Conservation (phyloP, 2,329 filamentous ascomycete genomes). For the Emydomyces testavorans region DNA sequence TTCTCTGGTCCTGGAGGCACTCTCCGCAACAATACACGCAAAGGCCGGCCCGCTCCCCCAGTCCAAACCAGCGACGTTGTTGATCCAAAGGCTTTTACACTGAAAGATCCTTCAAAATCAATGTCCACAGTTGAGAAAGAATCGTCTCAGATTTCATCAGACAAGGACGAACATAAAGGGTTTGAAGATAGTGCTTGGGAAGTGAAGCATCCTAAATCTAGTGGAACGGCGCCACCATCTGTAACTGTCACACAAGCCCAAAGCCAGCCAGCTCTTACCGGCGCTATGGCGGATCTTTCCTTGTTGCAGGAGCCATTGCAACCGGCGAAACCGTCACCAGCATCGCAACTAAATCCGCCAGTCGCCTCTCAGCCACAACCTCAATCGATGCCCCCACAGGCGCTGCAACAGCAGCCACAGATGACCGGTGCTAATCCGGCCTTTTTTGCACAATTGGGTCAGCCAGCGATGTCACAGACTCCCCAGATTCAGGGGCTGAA, state of each 20-base stretch:
- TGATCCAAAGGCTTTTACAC: conserved; percentile 73
- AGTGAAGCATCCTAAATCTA: conserved; percentile 63
- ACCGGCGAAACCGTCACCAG: conserved; percentile 43
- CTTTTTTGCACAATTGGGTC: conserved; percentile 41
- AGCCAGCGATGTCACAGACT: conserved; percentile 11
- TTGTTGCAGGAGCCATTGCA: conserved; percentile 50
- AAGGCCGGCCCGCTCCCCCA: conserved; percentile 77
- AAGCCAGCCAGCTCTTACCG: conserved; percentile 46
- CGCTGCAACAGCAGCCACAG: conserved; percentile 31
- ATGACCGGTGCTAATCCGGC: conserved; percentile 36
- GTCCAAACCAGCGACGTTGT: conserved; percentile 76
- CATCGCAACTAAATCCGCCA: conserved; percentile 34
- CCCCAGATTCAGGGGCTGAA: conserved; percentile 21
- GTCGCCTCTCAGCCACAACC: conserved; percentile 37
- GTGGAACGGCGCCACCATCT: conserved; percentile 24
- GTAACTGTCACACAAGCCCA: conserved; percentile 29
- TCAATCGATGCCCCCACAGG: conserved; percentile 24
- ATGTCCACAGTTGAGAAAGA: conserved; percentile 35
- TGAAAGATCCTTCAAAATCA: conserved; percentile 41
- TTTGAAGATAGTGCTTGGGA: conserved; percentile 99
- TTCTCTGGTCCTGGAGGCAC: conserved; percentile 90
- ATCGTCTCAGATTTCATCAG: conserved; percentile 40
- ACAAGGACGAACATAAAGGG: conserved; percentile 45
- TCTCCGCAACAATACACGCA: conserved; percentile 86
- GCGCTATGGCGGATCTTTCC: conserved; percentile 58